phyloP scores from a whole-genome alignment of 805 yeast genomes.

The Saccharomycopsis olivae region DNA sequence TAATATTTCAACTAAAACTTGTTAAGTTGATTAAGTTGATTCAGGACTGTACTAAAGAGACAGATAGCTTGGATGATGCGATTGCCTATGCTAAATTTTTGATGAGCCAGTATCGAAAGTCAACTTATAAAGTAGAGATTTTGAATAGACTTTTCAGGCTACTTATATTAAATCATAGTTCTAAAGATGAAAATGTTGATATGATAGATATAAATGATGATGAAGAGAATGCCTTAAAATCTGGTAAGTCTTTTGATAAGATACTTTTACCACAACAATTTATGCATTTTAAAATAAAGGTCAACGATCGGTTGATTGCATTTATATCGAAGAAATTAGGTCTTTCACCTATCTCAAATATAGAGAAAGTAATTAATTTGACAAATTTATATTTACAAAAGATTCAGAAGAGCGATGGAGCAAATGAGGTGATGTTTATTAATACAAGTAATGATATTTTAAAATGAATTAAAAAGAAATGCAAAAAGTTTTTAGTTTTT shows the following conservation, averaged over 20 bases:
- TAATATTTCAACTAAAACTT: constrained; percentile 11
- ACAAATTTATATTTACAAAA: constrained; percentile 12
- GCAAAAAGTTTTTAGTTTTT: background rate
- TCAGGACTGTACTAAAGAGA: constrained; percentile 1
- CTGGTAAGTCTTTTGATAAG: background rate
- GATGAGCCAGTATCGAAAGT: background rate
- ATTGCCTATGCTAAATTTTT: constrained; percentile 9
- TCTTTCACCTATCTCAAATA: constrained; percentile 6
- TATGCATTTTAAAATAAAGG: constrained; percentile 5
- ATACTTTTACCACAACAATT: constrained; percentile 4
- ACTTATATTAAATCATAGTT: background rate
- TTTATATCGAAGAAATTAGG: constrained; percentile 8
- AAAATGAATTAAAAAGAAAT: background rate
- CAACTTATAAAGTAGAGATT: background rate
- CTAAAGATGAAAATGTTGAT: background rate
- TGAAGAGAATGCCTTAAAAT: background rate
- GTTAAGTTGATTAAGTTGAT: constrained; percentile 10
- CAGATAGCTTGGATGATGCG: constrained; percentile 4
- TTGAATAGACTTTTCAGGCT: constrained; percentile 8
- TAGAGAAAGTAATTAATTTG: constrained; percentile 16
- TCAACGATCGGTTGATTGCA: constrained; percentile 12
- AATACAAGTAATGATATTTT: constrained; percentile 9
- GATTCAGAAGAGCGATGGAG: constrained; percentile 1
- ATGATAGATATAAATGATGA: background rate
- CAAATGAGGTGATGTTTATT: constrained; percentile 10